A percentile compares a stretch with the other conserved stretches of the same genome.
Evolutionary conservation across 805 yeast species (phyloP).

Genomic region (Candida montana): DNA sequence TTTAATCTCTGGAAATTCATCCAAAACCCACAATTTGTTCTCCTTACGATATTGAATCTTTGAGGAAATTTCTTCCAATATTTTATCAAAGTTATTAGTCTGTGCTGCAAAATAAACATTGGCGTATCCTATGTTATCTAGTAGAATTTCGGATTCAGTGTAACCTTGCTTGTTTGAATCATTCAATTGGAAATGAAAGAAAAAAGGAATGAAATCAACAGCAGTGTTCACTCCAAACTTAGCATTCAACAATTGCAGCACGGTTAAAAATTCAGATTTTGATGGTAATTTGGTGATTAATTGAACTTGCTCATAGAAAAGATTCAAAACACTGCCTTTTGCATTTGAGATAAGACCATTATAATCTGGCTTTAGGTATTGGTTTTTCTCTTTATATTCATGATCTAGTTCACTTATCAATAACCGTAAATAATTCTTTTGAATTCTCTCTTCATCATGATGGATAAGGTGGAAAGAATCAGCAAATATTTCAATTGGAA

Average conservation of each 20-base stretch:
- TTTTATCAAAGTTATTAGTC: conserved; percentile 6
- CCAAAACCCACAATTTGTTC: conserved; percentile 15
- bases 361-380: conserved; percentile 14
- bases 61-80: conserved; percentile 13
- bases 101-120: conserved; percentile 14
- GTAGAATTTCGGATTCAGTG: conserved; percentile 4
- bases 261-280: conserved; percentile 5
- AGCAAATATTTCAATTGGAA: conserved; percentile 22
- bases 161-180: not conserved
- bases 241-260: conserved; percentile 20
- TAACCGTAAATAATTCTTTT: conserved; percentile 15
- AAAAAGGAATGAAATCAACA: conserved; percentile 40
- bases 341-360: conserved; percentile 18
- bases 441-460: conserved; percentile 9
- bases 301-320: conserved; percentile 21
- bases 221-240: conserved; percentile 44
- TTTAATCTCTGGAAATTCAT: conserved; percentile 7
- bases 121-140: conserved; percentile 20
- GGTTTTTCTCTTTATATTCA: conserved; percentile 16
- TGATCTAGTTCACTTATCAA: conserved; percentile 13
- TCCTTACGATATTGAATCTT: conserved; percentile 21
- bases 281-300: conserved; percentile 4
- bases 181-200: conserved; percentile 37
- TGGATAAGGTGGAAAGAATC: conserved; percentile 19
- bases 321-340: conserved; percentile 17